These are phyloP conservation scores for Candida adriatica DNA, from an alignment of 805 yeast species.

Conservation along the genomic window DNA sequence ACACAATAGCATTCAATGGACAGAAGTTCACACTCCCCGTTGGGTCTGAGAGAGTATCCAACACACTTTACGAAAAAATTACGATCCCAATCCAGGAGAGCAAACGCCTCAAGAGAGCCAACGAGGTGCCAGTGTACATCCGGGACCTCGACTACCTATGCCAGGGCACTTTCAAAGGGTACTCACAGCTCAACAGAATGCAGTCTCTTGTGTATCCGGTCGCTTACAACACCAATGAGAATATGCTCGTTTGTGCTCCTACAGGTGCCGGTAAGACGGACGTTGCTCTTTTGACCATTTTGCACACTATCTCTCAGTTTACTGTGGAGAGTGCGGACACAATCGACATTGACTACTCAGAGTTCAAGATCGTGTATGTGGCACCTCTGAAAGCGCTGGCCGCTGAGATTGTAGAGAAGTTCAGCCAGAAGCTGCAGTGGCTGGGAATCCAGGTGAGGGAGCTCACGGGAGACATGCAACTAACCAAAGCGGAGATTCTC, in stretches of 20 bases:
- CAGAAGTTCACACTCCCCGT: conserved; percentile 71
- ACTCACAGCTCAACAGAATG: conserved; percentile 73
- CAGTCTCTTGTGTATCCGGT: conserved; percentile 89
- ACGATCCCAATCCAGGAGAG: conserved; percentile 69
- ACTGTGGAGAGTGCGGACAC: conserved; percentile 47
- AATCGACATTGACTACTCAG: conserved; percentile 66
- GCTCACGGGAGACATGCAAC: conserved; percentile 93
- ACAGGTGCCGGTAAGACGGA: conserved; percentile 98
- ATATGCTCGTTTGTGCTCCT: conserved; percentile 95
- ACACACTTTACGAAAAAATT: conserved; percentile 70
- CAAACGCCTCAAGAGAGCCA: conserved; percentile 30
- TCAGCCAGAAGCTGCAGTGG: conserved; percentile 71
- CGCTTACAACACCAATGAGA: conserved; percentile 89
- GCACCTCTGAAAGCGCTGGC: conserved; percentile 94
- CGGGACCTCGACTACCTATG: conserved; percentile 69
- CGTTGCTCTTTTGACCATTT: conserved; percentile 74
- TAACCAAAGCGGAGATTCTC: conserved; percentile 71
- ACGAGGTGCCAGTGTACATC: conserved; percentile 47
- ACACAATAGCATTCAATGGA: conserved; percentile 72
- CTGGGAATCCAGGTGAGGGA: conserved; percentile 82
- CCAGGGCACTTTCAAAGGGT: conserved; percentile 75
- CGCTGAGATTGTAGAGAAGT: conserved; percentile 93
- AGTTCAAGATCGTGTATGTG: conserved; percentile 85
- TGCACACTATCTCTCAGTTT: conserved; percentile 73
- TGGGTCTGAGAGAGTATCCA: conserved; percentile 66